Evolutionary conservation across 345 rosid genomes (phyloP), one percentile per base, ranked within the genome.

Genomic region (Durio zibethinus): DNA sequence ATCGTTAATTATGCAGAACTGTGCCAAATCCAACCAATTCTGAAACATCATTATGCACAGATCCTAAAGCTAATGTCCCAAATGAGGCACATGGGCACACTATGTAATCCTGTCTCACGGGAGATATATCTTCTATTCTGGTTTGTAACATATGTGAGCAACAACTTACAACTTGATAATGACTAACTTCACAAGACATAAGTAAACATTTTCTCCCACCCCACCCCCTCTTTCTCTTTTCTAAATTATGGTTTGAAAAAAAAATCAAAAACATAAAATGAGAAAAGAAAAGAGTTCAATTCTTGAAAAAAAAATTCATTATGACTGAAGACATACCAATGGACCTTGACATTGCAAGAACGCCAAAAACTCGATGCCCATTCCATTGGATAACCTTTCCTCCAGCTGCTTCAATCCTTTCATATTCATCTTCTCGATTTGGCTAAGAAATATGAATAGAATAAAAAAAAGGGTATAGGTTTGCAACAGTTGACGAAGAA

Each of bases 301-400:
- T 66, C 14, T 38, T n/a, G 14, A 6, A 11, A 52, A 63, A 20
- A 25, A 14, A 20, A 20, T 47, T 56, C 52, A 10, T 23, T 27
- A 42, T 64, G 53, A 42, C 61, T 60, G 60, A 78, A 42, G 27
- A 62, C 91, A 57, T 84, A 93, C 99, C 99, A 54, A 96, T 88
- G 72, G 99, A 93, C 75, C 98, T 93, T 54, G 99, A 96, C 98
- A 96, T 92, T 43, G 97, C 99, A 72, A 96, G 94, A 81, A 96
- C 98, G 20, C 99, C 99, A 72, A 92, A 93, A 67, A 96, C 99
- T 57, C 98, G 97, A 76, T 91, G 95, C 25, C 98, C 98, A 68
- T 93, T 94, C 99, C 98, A 96, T 48, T 92, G 97, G 74, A 96
- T 96, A 81, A 96, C 97, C 88, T 88, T 96, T 45, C 99, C 99